These are phyloP conservation scores for Daldinia vernicosa DNA, from an alignment of 495 filamentous ascomycete species.

Conservation along the genomic window DNA sequence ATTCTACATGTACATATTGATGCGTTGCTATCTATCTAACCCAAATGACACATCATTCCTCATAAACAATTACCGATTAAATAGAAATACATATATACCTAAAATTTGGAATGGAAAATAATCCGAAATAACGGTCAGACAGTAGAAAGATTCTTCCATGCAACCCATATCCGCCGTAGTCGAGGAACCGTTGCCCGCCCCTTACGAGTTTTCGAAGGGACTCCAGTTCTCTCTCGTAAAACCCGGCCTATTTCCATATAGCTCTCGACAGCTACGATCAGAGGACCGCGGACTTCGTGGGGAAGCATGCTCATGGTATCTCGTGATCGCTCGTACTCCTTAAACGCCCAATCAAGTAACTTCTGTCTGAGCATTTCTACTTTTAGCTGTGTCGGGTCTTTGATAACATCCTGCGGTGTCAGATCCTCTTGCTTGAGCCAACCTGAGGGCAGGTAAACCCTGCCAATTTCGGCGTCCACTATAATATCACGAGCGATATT, in stretches of 20 bases:
- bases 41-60: not conserved
- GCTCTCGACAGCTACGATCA: constrained; percentile 73
- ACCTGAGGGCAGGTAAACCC: constrained; percentile 68
- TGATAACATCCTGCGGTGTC: constrained; percentile 61
- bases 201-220: constrained; percentile 56
- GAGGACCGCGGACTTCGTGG: constrained; percentile 61
- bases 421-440: constrained; percentile 68
- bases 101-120: not conserved
- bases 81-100: not conserved
- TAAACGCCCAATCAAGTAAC: constrained; percentile 65
- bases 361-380: constrained; percentile 59
- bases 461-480: constrained; percentile 66
- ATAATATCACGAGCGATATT: constrained; percentile 75
- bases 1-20: not conserved
- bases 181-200: constrained; percentile 67
- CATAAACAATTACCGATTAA: not conserved
- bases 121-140: not conserved
- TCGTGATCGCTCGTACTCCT: constrained; percentile 59
- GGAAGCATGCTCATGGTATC: constrained; percentile 66
- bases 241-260: constrained; percentile 78
- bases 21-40: not conserved
- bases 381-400: constrained; percentile 49
- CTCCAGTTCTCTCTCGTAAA: constrained; percentile 49
- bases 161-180: constrained; percentile 60
- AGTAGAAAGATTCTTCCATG: constrained; percentile 59